These are phyloP conservation scores for Thinopyrum elongatum DNA, from an alignment of 176 grass and related monocot species.

Conservation along the genomic window DNA sequence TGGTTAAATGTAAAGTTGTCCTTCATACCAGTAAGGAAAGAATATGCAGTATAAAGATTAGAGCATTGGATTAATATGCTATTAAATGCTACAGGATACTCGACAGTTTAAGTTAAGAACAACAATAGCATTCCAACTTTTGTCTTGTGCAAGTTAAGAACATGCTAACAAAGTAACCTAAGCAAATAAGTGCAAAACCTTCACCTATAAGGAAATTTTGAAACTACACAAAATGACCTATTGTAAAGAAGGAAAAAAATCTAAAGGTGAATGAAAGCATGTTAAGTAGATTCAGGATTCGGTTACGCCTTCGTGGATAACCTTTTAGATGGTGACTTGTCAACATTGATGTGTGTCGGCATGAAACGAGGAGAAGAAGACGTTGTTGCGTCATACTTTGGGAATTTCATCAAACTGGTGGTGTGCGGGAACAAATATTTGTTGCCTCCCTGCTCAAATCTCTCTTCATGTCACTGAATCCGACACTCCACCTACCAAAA, in stretches of 20 bases:
- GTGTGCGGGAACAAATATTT: too few species aligned
- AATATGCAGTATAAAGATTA: not conserved
- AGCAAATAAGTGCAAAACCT: not conserved
- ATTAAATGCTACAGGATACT: not conserved
- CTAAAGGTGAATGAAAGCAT: not conserved
- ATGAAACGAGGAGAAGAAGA: too few species aligned
- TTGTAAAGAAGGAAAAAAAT: not conserved
- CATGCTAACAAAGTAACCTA: not conserved
- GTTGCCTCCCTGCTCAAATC: too few species aligned
- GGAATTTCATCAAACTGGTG: too few species aligned
- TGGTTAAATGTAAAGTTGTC: conserved; percentile 24
- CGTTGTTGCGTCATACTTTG: too few species aligned
- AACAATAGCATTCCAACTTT: too few species aligned
- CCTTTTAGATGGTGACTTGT: not conserved
- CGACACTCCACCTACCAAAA: too few species aligned
- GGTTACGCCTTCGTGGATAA: not conserved
- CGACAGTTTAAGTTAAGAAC: too few species aligned
- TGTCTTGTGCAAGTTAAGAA: too few species aligned
- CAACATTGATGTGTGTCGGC: not conserved
- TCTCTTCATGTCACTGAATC: too few species aligned
- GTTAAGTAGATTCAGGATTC: too few species aligned
- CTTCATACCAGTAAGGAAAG: conserved; percentile 63
- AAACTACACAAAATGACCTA: too few species aligned
- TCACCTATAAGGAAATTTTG: not conserved
- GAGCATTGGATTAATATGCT: not conserved